These are phyloP conservation scores for Zea luxurians DNA, from an alignment of 176 grass and related monocot genomes.

Conservation along the genomic window DNA sequence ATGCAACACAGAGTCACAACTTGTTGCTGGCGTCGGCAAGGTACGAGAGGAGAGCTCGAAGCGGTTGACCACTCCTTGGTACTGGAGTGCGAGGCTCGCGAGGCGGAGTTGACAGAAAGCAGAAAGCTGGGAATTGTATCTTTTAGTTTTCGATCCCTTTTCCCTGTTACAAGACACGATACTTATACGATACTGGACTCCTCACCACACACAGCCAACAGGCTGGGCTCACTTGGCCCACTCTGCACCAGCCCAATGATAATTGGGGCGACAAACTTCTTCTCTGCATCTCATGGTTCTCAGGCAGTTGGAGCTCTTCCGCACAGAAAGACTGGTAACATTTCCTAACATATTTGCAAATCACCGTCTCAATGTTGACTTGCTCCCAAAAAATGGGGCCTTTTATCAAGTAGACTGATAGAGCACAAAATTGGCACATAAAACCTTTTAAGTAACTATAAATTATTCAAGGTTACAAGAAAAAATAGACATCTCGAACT, in stretches of 20 bases:
- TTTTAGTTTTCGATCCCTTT: too few species aligned
- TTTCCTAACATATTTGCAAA: neutral
- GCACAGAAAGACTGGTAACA: too few species aligned
- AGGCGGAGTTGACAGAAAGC: constrained; percentile 47
- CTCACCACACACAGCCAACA: too few species aligned
- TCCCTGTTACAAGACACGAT: too few species aligned
- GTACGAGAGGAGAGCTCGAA: constrained; percentile 72
- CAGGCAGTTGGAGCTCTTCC: too few species aligned
- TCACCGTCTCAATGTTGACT: neutral
- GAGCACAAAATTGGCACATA: neutral
- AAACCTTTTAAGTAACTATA: neutral
- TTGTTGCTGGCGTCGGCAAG: constrained; percentile 67
- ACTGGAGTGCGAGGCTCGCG: constrained; percentile 66
- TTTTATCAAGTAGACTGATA: neutral
- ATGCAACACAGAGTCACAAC: neutral
- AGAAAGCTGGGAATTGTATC: too few species aligned
- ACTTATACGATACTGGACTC: too few species aligned
- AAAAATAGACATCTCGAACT: neutral
- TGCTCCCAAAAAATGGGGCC: neutral
- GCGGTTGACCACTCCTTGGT: constrained; percentile 55
- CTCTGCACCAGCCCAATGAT: too few species aligned
- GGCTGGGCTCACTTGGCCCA: too few species aligned
- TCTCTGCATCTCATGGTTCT: too few species aligned
- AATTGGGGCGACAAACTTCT: too few species aligned
- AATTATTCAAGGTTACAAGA: neutral